Evolutionary conservation across 192 early-diverging fungal genomes (phyloP).

Genomic region (Kappamyces sp.): DNA sequence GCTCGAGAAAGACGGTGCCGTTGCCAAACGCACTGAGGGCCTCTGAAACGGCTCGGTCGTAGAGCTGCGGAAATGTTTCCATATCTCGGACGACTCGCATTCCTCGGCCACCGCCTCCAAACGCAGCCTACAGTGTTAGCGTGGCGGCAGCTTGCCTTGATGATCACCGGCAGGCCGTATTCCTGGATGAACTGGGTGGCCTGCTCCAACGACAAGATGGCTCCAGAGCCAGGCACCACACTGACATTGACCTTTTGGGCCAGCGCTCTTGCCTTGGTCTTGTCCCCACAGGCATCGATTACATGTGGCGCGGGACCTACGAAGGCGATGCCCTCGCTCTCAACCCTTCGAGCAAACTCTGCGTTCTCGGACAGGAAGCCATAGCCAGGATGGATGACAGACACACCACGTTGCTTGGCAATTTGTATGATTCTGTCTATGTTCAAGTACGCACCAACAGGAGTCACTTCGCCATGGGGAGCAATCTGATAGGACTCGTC

Average conservation of each 20-base stretch:
- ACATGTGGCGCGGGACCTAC: constrained; percentile 79
- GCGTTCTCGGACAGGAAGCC: constrained; percentile 95
- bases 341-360: constrained; percentile 82
- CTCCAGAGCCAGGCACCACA: constrained; percentile 92
- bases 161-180: constrained; percentile 89
- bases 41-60: constrained; percentile 81
- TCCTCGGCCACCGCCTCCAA: constrained; percentile 89
- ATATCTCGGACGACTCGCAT: constrained; percentile 88
- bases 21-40: constrained; percentile 92
- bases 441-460: constrained; percentile 92
- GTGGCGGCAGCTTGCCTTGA: constrained; percentile 71
- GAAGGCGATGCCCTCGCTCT: constrained; percentile 84
- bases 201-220: constrained; percentile 59
- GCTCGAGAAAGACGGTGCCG: constrained; percentile 91
- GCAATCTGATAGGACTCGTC: constrained; percentile 97
- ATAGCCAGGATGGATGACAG: constrained; percentile 90
- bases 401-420: constrained; percentile 72
- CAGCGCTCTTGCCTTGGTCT: constrained; percentile 83
- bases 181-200: constrained; percentile 67
- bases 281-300: constrained; percentile 89
- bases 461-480: constrained; percentile 67
- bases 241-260: constrained; percentile 66
- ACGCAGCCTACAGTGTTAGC: constrained; percentile 26
- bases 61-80: constrained; percentile 66
- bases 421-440: constrained; percentile 89